Base-by-base conservation (phyloP, 1,284 basidiomycete species). In the Filobasidium uniguttulatum region DNA sequence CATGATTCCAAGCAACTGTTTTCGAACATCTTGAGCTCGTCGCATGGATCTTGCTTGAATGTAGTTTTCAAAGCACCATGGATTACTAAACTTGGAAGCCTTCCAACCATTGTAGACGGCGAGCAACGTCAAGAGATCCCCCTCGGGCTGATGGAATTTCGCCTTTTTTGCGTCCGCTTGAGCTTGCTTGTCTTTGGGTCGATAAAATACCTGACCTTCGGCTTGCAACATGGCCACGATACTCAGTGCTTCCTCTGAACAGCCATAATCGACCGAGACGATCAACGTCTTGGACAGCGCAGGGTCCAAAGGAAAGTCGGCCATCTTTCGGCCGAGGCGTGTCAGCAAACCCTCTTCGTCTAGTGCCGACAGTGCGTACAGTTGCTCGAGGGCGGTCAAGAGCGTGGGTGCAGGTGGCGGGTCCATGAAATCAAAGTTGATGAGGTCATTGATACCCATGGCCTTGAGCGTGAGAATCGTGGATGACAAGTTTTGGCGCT, bases 31-130 rank as follows among this genome's bases (percentile, higher is more conserved):
- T 68, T 96, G 90, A 3, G 91, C 94, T n/a, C 91, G 78, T 53
- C 87, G 77, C 85, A 99, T 87, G 58, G 88, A 91, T 64, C 94
- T 77, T 9, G 88, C 90, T 67, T 98, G 94, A 44, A 98, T 90
- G 63, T 90, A 98, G 69, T 98, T 98, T 69, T 90, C 87, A 60
- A 87, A 90, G 65, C 87, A 91, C 91, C 89, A 94, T 1, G 91
- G 89, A 68, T 89, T 90, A 45, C 84, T 87, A 65, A 93, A 98
- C 65, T 87, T 94, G 58, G 82, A 87, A 7, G 76, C 81, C 62
- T 93, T 94, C 94, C 94, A 98, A 7, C 87, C 93, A 58, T 98
- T 98, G 72, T 97, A 98, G 2, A 98, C 94, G 3, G 90, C 86
- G 54, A 98, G 71, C 26, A 99, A 71, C 5, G 93, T 99, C 41